Conservation (phyloP, 2,329 filamentous ascomycete genomes). For the Diaporthe caulivora region DNA sequence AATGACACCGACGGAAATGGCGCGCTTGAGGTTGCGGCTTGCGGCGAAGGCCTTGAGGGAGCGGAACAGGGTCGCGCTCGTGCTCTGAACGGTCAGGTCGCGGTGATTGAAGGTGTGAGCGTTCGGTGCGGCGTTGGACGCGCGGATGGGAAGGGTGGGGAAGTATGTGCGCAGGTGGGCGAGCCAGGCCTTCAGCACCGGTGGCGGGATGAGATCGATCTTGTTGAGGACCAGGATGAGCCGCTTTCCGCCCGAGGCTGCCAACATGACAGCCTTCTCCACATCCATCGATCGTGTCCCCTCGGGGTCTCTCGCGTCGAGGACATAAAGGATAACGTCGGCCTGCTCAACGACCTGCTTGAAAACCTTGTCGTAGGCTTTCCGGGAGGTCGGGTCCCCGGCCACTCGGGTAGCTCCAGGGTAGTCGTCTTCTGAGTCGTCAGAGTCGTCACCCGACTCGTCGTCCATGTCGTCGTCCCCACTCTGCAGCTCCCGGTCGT, state of each 20-base stretch:
- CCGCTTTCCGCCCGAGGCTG: conserved; percentile 84
- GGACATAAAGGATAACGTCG: conserved; percentile 92
- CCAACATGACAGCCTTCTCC: conserved; percentile 92
- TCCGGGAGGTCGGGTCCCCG: conserved; percentile 75
- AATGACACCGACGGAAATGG: conserved; percentile 91
- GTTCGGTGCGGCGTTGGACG: conserved; percentile 84
- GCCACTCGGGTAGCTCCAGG: conserved; percentile 63
- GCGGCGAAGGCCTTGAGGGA: conserved; percentile 91
- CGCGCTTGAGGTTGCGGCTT: conserved; percentile 85
- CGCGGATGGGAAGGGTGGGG: conserved; percentile 89
- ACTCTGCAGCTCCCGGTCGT: conserved; percentile 74
- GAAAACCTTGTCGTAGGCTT: conserved; percentile 95
- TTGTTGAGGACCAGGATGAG: conserved; percentile 95
- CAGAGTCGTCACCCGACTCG: conserved; percentile 51
- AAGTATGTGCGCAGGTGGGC: conserved; percentile 87
- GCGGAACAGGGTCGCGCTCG: conserved; percentile 86
- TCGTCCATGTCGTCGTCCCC: conserved; percentile 65
- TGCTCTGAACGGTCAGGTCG: conserved; percentile 87
- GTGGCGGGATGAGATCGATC: conserved; percentile 88
- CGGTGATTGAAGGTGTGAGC: conserved; percentile 94
- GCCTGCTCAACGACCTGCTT: conserved; percentile 91
- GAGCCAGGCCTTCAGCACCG: conserved; percentile 88
- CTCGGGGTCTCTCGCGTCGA: conserved; percentile 92
- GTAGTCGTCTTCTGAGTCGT: conserved; percentile 67
- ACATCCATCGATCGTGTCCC: conserved; percentile 92